Evolutionary conservation across 2,329 filamentous ascomycete species (phyloP).

Genomic region (Ophiosphaerella herpotricha): DNA sequence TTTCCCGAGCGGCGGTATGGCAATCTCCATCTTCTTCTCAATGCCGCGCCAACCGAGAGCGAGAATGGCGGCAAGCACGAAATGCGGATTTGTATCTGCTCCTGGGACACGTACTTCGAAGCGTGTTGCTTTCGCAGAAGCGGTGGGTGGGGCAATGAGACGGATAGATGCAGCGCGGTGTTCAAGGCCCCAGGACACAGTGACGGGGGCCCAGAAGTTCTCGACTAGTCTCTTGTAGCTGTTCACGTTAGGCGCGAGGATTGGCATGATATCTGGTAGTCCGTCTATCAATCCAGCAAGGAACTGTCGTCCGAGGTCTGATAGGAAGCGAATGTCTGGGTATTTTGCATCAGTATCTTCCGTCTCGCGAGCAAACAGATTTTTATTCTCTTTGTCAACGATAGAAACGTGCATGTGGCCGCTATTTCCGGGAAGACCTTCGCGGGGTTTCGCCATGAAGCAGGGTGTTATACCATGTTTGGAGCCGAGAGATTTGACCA

Average conservation of each 20-base stretch:
- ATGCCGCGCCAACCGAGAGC: conserved; percentile 89
- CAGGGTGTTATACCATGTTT: conserved; percentile 92
- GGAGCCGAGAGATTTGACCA: conserved; percentile 84
- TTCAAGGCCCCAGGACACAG: conserved; percentile 95
- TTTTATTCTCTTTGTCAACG: conserved; percentile 77
- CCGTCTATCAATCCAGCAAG: conserved; percentile 87
- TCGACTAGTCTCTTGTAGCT: conserved; percentile 98
- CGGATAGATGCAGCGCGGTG: conserved; percentile 91
- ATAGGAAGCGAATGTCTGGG: conserved; percentile 72
- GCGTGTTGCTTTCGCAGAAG: conserved; percentile 81
- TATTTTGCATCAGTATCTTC: conserved; percentile 68
- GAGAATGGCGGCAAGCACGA: conserved; percentile 83
- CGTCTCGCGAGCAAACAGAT: conserved; percentile 76
- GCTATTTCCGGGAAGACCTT: conserved; percentile 90
- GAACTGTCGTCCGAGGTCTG: conserved; percentile 89
- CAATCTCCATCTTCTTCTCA: conserved; percentile 86
- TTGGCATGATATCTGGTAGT: conserved; percentile 91
- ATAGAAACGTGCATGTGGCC: conserved; percentile 96
- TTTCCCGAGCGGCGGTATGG: conserved; percentile 80
- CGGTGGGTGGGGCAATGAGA: conserved; percentile 84
- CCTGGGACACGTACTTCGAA: conserved; percentile 93
- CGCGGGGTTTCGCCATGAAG: conserved; percentile 97
- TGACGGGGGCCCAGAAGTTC: conserved; percentile 99
- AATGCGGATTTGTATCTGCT: conserved; percentile 90
- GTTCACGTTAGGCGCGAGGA: conserved; percentile 93